Conservation (phyloP, 805 yeast species). For the Zygosaccharomyces rouxii region DNA sequence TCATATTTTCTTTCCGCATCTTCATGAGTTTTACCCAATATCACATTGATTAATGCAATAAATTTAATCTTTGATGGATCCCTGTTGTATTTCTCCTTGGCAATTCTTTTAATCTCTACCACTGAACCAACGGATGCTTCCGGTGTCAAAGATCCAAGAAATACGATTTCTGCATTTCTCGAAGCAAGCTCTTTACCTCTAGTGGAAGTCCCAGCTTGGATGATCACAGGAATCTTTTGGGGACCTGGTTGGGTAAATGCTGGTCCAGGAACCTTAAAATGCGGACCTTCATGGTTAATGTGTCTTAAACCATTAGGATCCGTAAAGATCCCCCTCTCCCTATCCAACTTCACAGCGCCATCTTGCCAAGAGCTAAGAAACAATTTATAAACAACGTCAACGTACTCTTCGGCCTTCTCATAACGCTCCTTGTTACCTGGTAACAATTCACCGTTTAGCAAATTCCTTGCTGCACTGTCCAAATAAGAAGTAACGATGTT, state of each 20-base stretch:
- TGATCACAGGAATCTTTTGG: slow-evolving; percentile 42
- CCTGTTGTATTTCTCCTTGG: slow-evolving; percentile 36
- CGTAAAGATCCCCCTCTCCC: slow-evolving; percentile 34
- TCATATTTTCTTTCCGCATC: slow-evolving; percentile 39
- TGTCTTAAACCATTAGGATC: slow-evolving; percentile 41
- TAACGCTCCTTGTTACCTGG: slow-evolving; percentile 43
- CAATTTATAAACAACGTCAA: slow-evolving; percentile 39
- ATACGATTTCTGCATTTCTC: slow-evolving; percentile 41
- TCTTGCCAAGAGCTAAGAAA: slow-evolving; percentile 44
- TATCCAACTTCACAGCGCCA: slow-evolving; percentile 34
- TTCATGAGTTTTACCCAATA: slow-evolving; percentile 40
- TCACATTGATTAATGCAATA: slow-evolving; percentile 36
- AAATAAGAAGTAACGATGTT: slow-evolving; percentile 43
- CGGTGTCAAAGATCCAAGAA: slow-evolving; percentile 38
- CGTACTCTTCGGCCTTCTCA: slow-evolving; percentile 38
- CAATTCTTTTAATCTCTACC: slow-evolving; percentile 32
- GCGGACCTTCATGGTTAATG: slow-evolving; percentile 41
- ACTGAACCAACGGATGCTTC: slow-evolving; percentile 30
- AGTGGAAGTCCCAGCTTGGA: slow-evolving; percentile 44
- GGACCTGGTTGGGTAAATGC: slow-evolving; percentile 42
- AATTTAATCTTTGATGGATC: slow-evolving; percentile 38
- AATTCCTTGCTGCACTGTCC: slow-evolving; percentile 41
- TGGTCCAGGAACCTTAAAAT: slow-evolving; percentile 42
- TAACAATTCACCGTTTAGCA: slow-evolving; percentile 35
- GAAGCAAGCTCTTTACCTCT: slow-evolving; percentile 42